Evolutionary conservation across 2,329 filamentous ascomycete species (phyloP), one percentile per base, ranked within the genome.

Genomic region (Penicillium sp.): DNA sequence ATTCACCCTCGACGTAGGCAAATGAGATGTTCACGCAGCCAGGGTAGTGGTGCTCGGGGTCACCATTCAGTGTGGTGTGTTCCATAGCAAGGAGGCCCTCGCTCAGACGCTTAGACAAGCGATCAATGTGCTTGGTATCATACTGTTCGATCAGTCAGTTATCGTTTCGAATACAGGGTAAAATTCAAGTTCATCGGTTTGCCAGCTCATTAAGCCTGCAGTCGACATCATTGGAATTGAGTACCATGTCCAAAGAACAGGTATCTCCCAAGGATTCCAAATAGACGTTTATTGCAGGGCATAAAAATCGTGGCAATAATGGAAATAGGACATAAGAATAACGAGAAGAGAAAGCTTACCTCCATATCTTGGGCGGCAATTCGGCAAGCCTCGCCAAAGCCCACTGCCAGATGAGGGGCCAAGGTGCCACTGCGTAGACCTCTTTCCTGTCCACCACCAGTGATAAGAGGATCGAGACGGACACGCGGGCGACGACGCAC

Each of bases 11-110:
- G 5, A 99, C 92, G 70, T 99, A 99, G 34, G 94, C 93, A 71
- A 99, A 99, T 0, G 94, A 99, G 11, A 99, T 90, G 75, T 99
- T 99, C 60, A 99, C 93, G 68, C 94, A 99, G 61, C 94, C 94
- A 2, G 94, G 92, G 73, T 99, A 99, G 75, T 95, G 95, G 51
- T 85, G 83, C 5, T 88, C 77, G 2, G 87, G 82, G 66, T 94
- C 91, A 50, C 94, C 94, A 70, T 99, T 99, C 67, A 96, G 87
- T 9, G 83, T 85, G 2, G 94, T 96, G 77, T 99, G 94, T 74
- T 97, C 94, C 79, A 99, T 84, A 6, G 90, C 77, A 21, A 99
- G 81, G 3, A 99, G 87, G 2, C 92, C 92, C 19, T 89, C 86
- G 40, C 91, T 82, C 27, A 99, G 83, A 52, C 90, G 87, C 71